Evolutionary conservation across 75 land plant species (phyloP).

Genomic region (Picea sitchensis): DNA sequence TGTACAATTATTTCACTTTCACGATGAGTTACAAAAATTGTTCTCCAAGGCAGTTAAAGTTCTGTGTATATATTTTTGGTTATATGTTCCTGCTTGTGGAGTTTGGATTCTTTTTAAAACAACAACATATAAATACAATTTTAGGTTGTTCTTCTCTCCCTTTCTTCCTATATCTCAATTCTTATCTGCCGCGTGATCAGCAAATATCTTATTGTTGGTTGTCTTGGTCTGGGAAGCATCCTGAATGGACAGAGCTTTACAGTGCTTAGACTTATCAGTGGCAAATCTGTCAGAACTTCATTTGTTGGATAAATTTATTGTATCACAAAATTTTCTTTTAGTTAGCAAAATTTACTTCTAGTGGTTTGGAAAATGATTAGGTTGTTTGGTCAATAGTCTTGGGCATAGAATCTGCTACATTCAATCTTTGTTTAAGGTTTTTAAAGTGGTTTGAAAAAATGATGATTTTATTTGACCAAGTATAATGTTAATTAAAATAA

Average conservation of each 20-base stretch:
- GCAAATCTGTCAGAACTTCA: not conserved
- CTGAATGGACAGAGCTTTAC: not conserved
- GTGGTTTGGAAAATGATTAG: not conserved
- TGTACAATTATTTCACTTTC: not conserved
- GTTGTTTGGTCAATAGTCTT: not conserved
- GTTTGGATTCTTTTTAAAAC: not conserved
- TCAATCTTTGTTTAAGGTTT: not conserved
- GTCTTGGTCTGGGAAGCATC: not conserved
- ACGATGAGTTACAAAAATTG: not conserved
- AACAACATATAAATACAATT: not conserved
- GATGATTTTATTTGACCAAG: not conserved
- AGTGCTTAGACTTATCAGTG: not conserved
- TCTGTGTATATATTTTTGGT: not conserved
- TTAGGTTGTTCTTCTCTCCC: not conserved
- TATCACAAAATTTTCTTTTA: not conserved
- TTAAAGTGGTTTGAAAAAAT: not conserved
- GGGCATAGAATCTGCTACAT: no score
- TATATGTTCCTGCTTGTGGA: not conserved
- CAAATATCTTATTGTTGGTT: not conserved
- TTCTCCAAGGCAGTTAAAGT: not conserved
- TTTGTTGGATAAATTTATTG: not conserved
- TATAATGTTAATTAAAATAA: constrained; percentile 13
- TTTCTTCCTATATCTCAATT: not conserved
- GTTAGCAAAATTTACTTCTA: not conserved
- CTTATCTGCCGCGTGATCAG: not conserved